A percentile compares a stretch with the other conserved stretches of the same genome.
Evolutionary conservation across 352 stramenopile species (phyloP).

Genomic region (Globisporangium irregulare): DNA sequence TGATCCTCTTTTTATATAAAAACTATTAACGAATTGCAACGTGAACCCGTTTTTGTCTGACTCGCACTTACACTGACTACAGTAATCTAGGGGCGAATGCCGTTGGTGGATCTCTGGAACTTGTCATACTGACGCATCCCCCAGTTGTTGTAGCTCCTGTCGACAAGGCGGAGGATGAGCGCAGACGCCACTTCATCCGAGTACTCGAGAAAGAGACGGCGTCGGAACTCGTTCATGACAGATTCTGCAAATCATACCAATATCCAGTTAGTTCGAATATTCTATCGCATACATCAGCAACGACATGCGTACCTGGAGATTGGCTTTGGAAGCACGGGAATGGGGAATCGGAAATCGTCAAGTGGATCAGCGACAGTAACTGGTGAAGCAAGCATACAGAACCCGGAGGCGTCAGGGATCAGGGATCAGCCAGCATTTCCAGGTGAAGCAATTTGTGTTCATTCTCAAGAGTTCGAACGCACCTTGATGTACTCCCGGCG

Average conservation of each 20-base stretch:
- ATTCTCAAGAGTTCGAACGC: neutral
- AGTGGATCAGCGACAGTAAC: slow-evolving; percentile 87
- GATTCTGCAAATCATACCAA: neutral
- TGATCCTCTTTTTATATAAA: slow-evolving; percentile 14
- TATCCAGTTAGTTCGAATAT: neutral
- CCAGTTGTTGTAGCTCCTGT: slow-evolving; percentile 66
- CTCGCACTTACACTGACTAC: neutral
- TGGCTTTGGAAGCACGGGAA: slow-evolving; percentile 85
- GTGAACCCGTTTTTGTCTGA: slow-evolving; percentile 9
- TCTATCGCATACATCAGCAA: neutral
- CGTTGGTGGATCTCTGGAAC: slow-evolving; percentile 68
- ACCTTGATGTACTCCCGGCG: slow-evolving; percentile 80
- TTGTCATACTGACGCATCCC: slow-evolving; percentile 69
- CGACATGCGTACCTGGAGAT: slow-evolving; percentile 16
- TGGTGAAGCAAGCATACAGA: slow-evolving; percentile 1
- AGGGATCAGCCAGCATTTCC: neutral
- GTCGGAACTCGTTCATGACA: slow-evolving; percentile 24
- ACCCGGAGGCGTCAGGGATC: neutral
- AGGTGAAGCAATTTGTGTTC: neutral
- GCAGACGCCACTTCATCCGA: slow-evolving; percentile 20
- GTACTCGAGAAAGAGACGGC: slow-evolving; percentile 35
- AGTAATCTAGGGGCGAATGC: slow-evolving; percentile 46
- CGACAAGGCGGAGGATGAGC: slow-evolving; percentile 39
- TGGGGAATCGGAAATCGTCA: slow-evolving; percentile 82
- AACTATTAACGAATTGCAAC: slow-evolving; percentile 11